Percentiles rank a stretch among this genome's conserved stretches.
Conservation (phyloP, 306 rosid genomes). For the Oemleria cerasiformis region DNA sequence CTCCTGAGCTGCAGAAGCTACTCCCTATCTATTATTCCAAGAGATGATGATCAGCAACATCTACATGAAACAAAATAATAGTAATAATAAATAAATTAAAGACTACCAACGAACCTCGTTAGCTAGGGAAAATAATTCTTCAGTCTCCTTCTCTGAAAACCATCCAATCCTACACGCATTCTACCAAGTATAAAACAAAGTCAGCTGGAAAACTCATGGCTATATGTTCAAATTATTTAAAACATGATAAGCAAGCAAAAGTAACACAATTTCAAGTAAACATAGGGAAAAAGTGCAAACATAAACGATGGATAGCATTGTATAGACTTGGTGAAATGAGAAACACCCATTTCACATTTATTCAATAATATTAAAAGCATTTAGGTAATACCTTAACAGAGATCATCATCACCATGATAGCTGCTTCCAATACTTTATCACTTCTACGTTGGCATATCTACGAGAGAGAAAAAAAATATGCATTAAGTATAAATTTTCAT, state of each 20-base stretch:
- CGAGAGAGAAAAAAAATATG: slow-evolving; percentile 5
- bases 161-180: slow-evolving; percentile 72
- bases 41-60: slow-evolving; percentile 11
- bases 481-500: background rate
- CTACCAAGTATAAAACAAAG: slow-evolving; percentile 38
- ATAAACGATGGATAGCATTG: background rate
- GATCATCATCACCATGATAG: slow-evolving; percentile 70
- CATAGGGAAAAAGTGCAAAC: background rate
- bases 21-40: slow-evolving; percentile 41
- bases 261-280: background rate
- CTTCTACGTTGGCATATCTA: slow-evolving; percentile 51
- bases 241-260: background rate
- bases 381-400: slow-evolving; percentile 57
- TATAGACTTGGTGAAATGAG: background rate
- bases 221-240: background rate
- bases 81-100: slow-evolving; percentile 7
- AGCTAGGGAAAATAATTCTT: slow-evolving; percentile 53
- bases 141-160: slow-evolving; percentile 56
- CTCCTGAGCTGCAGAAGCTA: slow-evolving; percentile 47
- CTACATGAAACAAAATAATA: background rate
- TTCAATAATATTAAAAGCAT: background rate
- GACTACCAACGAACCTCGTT: slow-evolving; percentile 52
- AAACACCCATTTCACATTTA: background rate
- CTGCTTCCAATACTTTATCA: slow-evolving; percentile 36
- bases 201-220: slow-evolving; percentile 19